Base-by-base conservation (phyloP, 495 filamentous ascomycete genomes). In the Rusavskia elegans region DNA sequence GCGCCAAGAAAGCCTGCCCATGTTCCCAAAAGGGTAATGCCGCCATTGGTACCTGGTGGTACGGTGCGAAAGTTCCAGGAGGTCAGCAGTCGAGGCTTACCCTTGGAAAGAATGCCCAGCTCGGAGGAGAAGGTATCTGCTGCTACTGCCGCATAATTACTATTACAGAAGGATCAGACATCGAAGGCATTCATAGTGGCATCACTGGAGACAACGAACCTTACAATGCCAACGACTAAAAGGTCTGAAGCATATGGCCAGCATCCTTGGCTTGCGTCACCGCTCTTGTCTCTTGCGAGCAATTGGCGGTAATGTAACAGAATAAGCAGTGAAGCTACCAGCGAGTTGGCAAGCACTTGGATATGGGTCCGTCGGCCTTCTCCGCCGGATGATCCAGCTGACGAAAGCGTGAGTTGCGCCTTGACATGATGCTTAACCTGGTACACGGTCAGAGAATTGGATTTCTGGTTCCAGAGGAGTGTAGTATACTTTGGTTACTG, bases 51-150 rank as follows among this genome's bases (percentile, higher is more conserved):
- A 10, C 92, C 92, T 2, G 77, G 79, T 0, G 90, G 89, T 0
- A 96, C 93, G 56, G 78, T 71, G 14, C 79, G 76, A 13, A 89
- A 68, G 20, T 72, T 84, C 21, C 76, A 76, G 25, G 87, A 87
- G 5, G 87, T 95, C 51, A 98, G 88, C n/a, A 98, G 77, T 17
- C 87, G 76, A 0, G 92, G 92, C 37, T 73, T 67, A 21, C 73
- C 74, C 54, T 74, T 80, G 17, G 89, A 83, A 17, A 97, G 75
- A 45, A 98, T 98, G 7, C 92, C 92, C 14, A 97, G 79, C 66
- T 98, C 92, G 13, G 89, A 96, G 51, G 84, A 88, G 66, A 95
- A 93, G 5, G 92, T 98, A 62, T 98, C 92, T 29, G 92, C 84
- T 13, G 88, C 81, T 20, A 90, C 86, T 23, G 87, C 85, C 32